Conservation (phyloP, 768 basidiomycete species). For the Russula virescens region DNA sequence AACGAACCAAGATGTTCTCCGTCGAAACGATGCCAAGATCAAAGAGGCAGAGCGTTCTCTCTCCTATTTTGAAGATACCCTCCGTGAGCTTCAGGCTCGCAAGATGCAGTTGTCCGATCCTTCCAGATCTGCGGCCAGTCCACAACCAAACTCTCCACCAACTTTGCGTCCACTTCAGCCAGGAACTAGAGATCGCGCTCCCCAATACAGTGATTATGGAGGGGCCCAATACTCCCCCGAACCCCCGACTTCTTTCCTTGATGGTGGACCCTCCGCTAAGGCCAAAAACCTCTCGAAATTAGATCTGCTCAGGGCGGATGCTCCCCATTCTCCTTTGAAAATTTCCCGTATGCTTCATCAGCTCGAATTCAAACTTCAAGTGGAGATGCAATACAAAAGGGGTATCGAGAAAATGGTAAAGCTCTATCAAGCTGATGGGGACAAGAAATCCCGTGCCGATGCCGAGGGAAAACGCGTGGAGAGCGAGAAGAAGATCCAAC, state of each 20-base stretch:
- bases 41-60: conserved; percentile 79
- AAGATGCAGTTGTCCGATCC: conserved; percentile 58
- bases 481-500: conserved; percentile 93
- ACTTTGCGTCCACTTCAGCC: conserved; percentile 7
- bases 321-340: conserved; percentile 91
- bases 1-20: conserved; percentile 78
- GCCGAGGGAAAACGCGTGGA: conserved; percentile 92
- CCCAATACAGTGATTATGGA: conserved; percentile 14
- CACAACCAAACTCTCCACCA: conserved; percentile 15
- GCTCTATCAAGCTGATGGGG: conserved; percentile 92
- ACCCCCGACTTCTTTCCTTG: conserved; percentile 32
- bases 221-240: conserved; percentile 28
- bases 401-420: conserved; percentile 99
- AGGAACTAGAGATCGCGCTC: conserved; percentile 17
- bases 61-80: conserved; percentile 81
- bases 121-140: conserved; percentile 37
- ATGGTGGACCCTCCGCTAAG: conserved; percentile 38
- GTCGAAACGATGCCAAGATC: conserved; percentile 78
- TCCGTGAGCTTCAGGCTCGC: conserved; percentile 75
- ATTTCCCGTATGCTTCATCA: conserved; percentile 98
- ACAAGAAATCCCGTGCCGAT: conserved; percentile 91
- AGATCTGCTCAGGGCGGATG: conserved; percentile 96
- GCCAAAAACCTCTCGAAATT: conserved; percentile 73
- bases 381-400: conserved; percentile 96
- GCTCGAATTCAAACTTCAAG: conserved; percentile 97